Evolutionary conservation across 2,329 filamentous ascomycete species (phyloP).

Genomic region (Neocucurbitaria cava): DNA sequence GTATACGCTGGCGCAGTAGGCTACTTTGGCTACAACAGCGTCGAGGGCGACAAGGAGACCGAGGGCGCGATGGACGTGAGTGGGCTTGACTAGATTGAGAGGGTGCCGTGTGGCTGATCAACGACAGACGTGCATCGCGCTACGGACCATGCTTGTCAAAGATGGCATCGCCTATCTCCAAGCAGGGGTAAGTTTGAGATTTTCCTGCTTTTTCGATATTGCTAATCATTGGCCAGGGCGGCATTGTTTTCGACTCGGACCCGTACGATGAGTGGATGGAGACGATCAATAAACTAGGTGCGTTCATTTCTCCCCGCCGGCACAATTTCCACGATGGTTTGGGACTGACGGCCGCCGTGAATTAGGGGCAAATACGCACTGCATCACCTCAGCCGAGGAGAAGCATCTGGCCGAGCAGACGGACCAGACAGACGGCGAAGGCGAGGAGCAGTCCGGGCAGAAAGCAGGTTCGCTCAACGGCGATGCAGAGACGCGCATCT

Average conservation of each 20-base stretch:
- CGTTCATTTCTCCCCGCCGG: constrained; percentile 20
- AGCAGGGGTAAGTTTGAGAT: constrained; percentile 72
- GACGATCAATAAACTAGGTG: constrained; percentile 92
- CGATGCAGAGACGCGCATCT: constrained; percentile 32
- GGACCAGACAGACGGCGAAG: constrained; percentile 43
- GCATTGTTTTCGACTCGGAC: constrained; percentile 72
- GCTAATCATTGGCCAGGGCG: constrained; percentile 40
- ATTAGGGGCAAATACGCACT: constrained; percentile 76
- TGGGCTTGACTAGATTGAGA: constrained; percentile 16
- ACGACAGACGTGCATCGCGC: constrained; percentile 65
- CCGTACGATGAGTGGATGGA: constrained; percentile 91
- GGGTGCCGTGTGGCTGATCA: constrained; percentile 34
- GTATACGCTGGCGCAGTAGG: constrained; percentile 96
- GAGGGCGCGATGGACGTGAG: constrained; percentile 85
- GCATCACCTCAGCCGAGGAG: constrained; percentile 83
- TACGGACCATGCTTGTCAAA: constrained; percentile 94
- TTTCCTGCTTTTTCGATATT: constrained; percentile 20
- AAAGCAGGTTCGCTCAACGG: constrained; percentile 13
- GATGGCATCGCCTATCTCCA: constrained; percentile 92
- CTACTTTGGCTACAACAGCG: constrained; percentile 88
- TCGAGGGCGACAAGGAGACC: constrained; percentile 66
- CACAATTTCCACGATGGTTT: constrained; percentile 3
- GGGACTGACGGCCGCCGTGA: constrained; percentile 30
- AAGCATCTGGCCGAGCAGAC: constrained; percentile 62
- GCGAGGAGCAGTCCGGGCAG: constrained; percentile 3